Evolutionary conservation across 768 basidiomycete species (phyloP).

Genomic region (Suillus cothurnatus): DNA sequence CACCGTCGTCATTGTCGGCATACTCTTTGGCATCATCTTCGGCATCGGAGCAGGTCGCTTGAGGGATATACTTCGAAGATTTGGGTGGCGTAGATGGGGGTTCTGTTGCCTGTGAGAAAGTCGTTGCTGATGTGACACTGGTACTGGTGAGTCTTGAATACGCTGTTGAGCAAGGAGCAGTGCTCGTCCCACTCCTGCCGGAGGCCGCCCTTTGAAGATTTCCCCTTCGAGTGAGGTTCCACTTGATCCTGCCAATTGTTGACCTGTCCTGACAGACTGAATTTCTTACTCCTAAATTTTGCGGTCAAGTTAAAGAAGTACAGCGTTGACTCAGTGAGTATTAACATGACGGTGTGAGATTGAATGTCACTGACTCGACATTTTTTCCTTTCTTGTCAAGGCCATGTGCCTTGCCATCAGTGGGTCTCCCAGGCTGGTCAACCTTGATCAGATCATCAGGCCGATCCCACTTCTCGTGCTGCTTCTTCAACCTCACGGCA

Average conservation of each 20-base stretch:
- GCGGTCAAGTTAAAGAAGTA: too few relatives aligned
- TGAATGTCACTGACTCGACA: too few relatives aligned
- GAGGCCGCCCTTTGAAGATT: not conserved
- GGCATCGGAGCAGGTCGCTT: not conserved
- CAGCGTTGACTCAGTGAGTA: too few relatives aligned
- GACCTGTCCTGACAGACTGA: too few relatives aligned
- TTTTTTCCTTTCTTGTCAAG: conserved; percentile 1
- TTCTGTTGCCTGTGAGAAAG: not conserved
- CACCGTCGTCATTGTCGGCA: not conserved
- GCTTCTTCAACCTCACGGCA: too few relatives aligned
- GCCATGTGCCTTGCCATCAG: conserved; percentile 1
- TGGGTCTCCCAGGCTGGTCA: not conserved
- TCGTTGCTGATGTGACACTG: not conserved
- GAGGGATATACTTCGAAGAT: not conserved
- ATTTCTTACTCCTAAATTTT: too few relatives aligned
- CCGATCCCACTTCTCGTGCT: not conserved
- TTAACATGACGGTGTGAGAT: too few relatives aligned
- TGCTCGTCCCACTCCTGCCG: not conserved
- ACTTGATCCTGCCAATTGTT: too few relatives aligned
- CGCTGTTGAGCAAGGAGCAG: not conserved
- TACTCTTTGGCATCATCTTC: too few relatives aligned
- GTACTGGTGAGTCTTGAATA: not conserved
- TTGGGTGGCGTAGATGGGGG: not conserved
- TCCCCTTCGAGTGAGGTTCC: not conserved
- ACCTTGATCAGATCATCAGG: not conserved